Conservation (phyloP, 805 yeast genomes). For the Kazachstania kunashirensis region DNA sequence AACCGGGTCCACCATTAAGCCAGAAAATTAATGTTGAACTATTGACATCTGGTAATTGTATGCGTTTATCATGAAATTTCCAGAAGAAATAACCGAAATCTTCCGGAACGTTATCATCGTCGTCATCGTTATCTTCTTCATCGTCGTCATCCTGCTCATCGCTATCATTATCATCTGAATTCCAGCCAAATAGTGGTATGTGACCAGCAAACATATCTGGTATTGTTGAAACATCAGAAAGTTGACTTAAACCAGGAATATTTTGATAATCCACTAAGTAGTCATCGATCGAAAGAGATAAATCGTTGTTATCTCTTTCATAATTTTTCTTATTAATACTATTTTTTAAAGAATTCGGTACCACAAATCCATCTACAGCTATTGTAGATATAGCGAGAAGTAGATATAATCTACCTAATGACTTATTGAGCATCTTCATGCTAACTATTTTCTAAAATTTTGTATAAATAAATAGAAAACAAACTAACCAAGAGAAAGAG, state of each 20-base stretch:
- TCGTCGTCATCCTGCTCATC: neutral
- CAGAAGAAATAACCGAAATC: slow-evolving; percentile 53
- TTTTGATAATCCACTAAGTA: slow-evolving; percentile 22
- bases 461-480: too few species aligned
- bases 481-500: too few species aligned
- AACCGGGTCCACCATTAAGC: slow-evolving; percentile 98
- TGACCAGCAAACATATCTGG: slow-evolving; percentile 56
- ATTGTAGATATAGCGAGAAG: too few species aligned
- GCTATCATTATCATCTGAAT: too few species aligned
- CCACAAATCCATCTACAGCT: too few species aligned
- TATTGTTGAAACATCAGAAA: slow-evolving; percentile 12
- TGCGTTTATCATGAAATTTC: slow-evolving; percentile 40
- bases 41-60: slow-evolving; percentile 10
- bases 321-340: too few species aligned
- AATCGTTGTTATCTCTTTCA: too few species aligned
- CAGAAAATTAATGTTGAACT: slow-evolving; percentile 54
- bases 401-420: too few species aligned
- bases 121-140: neutral
- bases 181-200: slow-evolving; percentile 30
- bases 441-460: too few species aligned
- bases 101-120: slow-evolving; percentile 19
- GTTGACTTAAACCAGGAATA: slow-evolving; percentile 21
- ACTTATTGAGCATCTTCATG: too few species aligned
- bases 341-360: too few species aligned
- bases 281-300: too few species aligned